phyloP scores from a whole-genome alignment of 2,329 filamentous ascomycete species.

The Nemania bipapillata region DNA sequence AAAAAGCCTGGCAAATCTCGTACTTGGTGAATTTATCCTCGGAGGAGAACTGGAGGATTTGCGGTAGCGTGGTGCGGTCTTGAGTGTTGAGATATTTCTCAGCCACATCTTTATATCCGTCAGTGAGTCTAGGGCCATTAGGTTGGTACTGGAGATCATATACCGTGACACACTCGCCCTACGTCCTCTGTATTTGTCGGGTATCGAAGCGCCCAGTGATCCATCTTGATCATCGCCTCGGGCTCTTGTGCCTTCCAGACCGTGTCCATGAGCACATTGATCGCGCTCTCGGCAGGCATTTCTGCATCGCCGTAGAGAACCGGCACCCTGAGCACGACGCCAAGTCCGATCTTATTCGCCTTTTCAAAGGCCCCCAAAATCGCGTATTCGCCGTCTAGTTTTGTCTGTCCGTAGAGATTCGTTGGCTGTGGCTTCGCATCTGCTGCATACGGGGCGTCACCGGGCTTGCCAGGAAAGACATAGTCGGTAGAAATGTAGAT shows the following conservation, averaged over 20 bases:
- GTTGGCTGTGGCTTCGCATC: conserved; percentile 73
- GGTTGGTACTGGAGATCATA: conserved; percentile 44
- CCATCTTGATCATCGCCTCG: conserved; percentile 75
- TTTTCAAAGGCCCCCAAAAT: conserved; percentile 70
- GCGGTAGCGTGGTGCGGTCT: conserved; percentile 68
- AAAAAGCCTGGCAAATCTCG: conserved; percentile 82
- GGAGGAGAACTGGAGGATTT: conserved; percentile 83
- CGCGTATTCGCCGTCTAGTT: conserved; percentile 69
- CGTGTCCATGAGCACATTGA: conserved; percentile 81
- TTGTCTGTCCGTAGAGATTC: conserved; percentile 77
- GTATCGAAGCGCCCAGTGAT: conserved; percentile 85
- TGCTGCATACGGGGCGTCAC: conserved; percentile 84
- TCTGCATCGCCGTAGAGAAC: conserved; percentile 84
- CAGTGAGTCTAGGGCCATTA: conserved; percentile 22
- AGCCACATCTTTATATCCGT: conserved; percentile 68
- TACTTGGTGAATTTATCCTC: conserved; percentile 91
- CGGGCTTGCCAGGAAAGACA: conserved; percentile 76
- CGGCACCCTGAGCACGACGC: conserved; percentile 80
- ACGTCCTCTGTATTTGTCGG: conserved; percentile 92
- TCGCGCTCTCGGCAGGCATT: conserved; percentile 77
- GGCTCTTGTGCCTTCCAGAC: conserved; percentile 78
- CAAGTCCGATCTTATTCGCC: conserved; percentile 63
- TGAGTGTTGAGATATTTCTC: conserved; percentile 70
- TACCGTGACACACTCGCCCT: conserved; percentile 77
- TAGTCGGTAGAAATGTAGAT: conserved; percentile 88